Evolutionary conservation across 257 asterid genomes (phyloP), one percentile per base, ranked within the genome.

Genomic region (Solanum stenotomum): DNA sequence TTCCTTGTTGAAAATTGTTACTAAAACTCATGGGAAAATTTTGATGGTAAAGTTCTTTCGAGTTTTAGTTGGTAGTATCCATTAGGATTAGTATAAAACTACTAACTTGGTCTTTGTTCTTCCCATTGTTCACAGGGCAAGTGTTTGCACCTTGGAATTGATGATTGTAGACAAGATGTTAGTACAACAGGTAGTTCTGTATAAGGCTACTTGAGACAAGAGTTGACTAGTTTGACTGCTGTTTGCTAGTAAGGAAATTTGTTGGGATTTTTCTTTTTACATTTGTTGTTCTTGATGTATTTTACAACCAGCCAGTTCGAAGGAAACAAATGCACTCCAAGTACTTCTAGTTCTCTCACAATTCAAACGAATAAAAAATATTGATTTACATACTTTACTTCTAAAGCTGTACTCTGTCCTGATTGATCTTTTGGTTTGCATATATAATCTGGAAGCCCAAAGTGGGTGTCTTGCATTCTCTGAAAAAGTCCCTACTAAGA

Each of bases 91-190:
- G 7, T 38, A 12, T 40, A 38, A 23, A 77, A 38, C 13, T 77
- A 38, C 84, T 38, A 38, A 38, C 23, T 77, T 87, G 86, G 56
- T 74, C 84, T 87, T 79, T 85, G 77, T 74, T 82, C 90, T 14
- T 89, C 35, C 46, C 88, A 61, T 46, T 46, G 88, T 90, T 85
- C 87, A 87, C 91, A 95, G 98, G 93, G 93, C 83, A 93, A 94
- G 92, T 95, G 96, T 90, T 87, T 96, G 93, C 92, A 91, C 91
- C 93, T 95, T 90, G 98, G 96, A 87, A 93, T 97, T 88, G 90
- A 89, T 93, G 95, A 95, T 88, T 97, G 94, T 84, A 92, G 94
- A 86, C 92, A 90, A 88, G 95, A 94, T 90, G 94, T 87, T 27
- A 98, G 98, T 87, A 95, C 98, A 67, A 92, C 97, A 89, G 95